Evolutionary conservation across 1,284 basidiomycete species (phyloP), one percentile per base, ranked within the genome.

Genomic region (Pseudozyma tsukubaensis): DNA sequence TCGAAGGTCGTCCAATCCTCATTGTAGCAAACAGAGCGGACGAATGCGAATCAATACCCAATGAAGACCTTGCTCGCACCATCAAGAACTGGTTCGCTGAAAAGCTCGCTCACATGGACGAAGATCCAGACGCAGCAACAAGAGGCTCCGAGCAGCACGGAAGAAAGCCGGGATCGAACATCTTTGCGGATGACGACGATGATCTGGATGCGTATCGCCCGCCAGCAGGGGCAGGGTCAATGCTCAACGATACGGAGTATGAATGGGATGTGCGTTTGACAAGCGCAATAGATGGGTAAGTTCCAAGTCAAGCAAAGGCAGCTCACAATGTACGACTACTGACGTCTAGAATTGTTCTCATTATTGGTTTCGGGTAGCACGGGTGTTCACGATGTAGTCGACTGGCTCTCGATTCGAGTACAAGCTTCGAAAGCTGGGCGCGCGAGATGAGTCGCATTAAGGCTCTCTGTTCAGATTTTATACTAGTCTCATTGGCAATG

Each of bases 241-340:
- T 40, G 2, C n/a, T 61, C 43, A 57, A 45, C 21, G 51, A 55
- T 35, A 60, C 32, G 19, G 61, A 58, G 29, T 70, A 74, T 56
- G 72, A 74, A 19, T 74, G 72, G 72, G 72, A 69, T 18, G 72
- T 70, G 29, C 29, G 70, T 1, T 56, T 64, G 4, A 51, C 62
- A 0, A 70, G 66, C 40, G 72, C 72, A 8, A 56, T 66, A 11
- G 72, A 74, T 35, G 71, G 65, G 71, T 73, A 45, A 54, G 71
- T 65, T 2, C 36, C 14, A 29, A 37, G 19, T 4, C 21, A n/a
- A 19, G 11, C 11, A 21, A 12, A n/a, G 3, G 39, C 6, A 18
- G 16, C 18, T 3, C 12, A 6, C 9, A 13, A 18, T 3, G 18
- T 2, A 39, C 49, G 7, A 5, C 3, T 8, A 44, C 56, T 58